phyloP scores from a whole-genome alignment of 495 filamentous ascomycete species.

The Hamigera avellanea region DNA sequence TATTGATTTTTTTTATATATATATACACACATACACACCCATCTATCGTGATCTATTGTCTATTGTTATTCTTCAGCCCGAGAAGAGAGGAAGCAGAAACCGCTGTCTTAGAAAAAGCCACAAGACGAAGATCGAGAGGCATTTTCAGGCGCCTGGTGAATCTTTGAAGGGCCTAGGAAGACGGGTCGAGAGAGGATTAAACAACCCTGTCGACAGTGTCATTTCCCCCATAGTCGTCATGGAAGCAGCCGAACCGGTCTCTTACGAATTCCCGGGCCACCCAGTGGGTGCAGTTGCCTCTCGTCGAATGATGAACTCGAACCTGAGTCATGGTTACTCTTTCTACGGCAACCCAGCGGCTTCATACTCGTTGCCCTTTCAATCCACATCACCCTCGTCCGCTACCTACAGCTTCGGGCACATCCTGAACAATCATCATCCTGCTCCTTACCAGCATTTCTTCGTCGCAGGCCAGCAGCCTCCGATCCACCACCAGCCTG shows the following conservation, averaged over 20 bases:
- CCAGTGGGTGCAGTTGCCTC: constrained; percentile 23
- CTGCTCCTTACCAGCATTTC: constrained; percentile 26
- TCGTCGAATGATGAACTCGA: constrained; percentile 27
- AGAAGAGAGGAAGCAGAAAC: too few species aligned
- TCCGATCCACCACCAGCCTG: constrained; percentile 15
- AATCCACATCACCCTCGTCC: constrained; percentile 30
- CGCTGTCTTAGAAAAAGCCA: too few species aligned
- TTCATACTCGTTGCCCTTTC: constrained; percentile 26
- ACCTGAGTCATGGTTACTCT: constrained; percentile 20
- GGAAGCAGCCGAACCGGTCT: constrained; percentile 33
- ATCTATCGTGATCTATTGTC: too few species aligned
- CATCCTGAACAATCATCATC: constrained; percentile 20
- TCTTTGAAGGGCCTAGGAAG: too few species aligned
- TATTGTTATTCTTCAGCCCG: too few species aligned
- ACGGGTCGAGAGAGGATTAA: too few species aligned
- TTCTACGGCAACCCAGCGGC: constrained; percentile 28
- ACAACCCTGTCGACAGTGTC: too few species aligned
- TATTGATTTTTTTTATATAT: too few species aligned
- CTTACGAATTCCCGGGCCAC: constrained; percentile 32
- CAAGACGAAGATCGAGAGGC: too few species aligned
- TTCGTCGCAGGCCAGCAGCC: constrained; percentile 18
- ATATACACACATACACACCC: too few species aligned
- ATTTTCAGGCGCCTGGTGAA: too few species aligned
- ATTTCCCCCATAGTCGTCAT: constrained; percentile 10
- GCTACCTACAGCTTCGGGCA: constrained; percentile 24